Evolutionary conservation across 352 stramenopile species (phyloP), one percentile per base, ranked within the genome.

Genomic region (Phytophthora quininea): DNA sequence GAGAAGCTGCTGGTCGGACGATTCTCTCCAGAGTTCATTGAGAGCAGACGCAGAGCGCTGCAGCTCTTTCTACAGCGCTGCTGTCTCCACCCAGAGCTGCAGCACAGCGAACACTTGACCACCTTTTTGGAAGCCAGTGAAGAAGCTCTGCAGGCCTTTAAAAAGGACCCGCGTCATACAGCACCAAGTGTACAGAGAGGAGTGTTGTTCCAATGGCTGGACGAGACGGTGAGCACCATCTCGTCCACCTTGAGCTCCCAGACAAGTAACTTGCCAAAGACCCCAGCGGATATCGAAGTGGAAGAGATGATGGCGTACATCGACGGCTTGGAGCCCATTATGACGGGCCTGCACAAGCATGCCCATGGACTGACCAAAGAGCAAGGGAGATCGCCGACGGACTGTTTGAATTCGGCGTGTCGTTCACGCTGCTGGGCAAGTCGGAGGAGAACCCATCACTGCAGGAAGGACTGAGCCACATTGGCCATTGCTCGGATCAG

Each of bases 221-320:
- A 95, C 65, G 89, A 96, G 35, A 96, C 89, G 0, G 88, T 96
- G 15, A 85, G 57, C 53, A 90, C 88, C 12, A 94, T 96, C 62
- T 96, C 89, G 58, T 87, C 84, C 0, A 91, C 84, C 24, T 69
- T 94, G 3, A 84, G 84, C 4, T 65, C 84, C 1, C 68, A 67
- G 4, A 74, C 73, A 4, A 73, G 69, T 4, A 84, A 83, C 42
- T 71, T 97, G 19, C 76, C 91, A 11, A 97, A 97, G 74, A 96
- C 91, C 1, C 85, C 88, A 0, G 93, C 95, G 15, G 97, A 99
- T 70, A 64, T 97, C 12, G 81, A 98, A 67, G 96, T 99, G 62
- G 96, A 98, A 49, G 95, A 98, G 69, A 98, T 99, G 74, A 92
- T 97, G 71, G 85, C 88, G 10, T 99, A 99, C 75, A 96, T 99